Base-by-base conservation (phyloP, 2,329 filamentous ascomycete genomes). In the Alternaria sp. region DNA sequence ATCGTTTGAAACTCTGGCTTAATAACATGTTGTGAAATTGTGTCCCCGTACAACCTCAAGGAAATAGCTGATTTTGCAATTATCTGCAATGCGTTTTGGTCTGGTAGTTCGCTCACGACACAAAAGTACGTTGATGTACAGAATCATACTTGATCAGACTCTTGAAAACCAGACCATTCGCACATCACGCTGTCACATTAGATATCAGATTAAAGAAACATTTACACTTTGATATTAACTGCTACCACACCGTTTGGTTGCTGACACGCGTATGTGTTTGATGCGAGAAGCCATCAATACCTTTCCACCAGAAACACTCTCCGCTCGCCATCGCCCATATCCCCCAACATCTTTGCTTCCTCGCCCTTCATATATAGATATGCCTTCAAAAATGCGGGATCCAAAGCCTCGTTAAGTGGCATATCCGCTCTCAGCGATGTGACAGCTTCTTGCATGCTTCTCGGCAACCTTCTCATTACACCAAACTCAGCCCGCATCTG, bases 291-390 rank as follows among this genome's bases (percentile, higher is more conserved):
- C 20, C 20, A n/a, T 50, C 20, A 91, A 71, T 92, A 92, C 64
- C 89, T 80, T 71, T 90, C 88, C 63, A 91, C 83, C 57, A 92
- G 76, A 86, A 89, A 92, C 14, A 80, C 75, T 65, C 83, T 82
- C 52, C 83, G 82, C 60, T 85, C 78, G 3, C 79, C 75, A 5
- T 80, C 78, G 0, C 66, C 68, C 84, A 92, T 86, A 2, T 72
- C 70, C 10, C 74, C 76, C 59, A 89, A 69, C 68, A 87, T 78
- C 20, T 78, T 78, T 64, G 84, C 74, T 79, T 92, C 90, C 2
- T 79, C 83, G 61, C 80, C 80, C 80, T 92, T 92, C 64, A 90
- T 81, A 0, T 74, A 74, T 2, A 85, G 44, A 70, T 90, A 92
- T 48, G 85, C 81, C 32, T 82, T 74, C 5, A 91, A 84, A 18